Evolutionary conservation across 345 rosid species (phyloP), one percentile per base, ranked within the genome.

Genomic region (Sonneratia alba): DNA sequence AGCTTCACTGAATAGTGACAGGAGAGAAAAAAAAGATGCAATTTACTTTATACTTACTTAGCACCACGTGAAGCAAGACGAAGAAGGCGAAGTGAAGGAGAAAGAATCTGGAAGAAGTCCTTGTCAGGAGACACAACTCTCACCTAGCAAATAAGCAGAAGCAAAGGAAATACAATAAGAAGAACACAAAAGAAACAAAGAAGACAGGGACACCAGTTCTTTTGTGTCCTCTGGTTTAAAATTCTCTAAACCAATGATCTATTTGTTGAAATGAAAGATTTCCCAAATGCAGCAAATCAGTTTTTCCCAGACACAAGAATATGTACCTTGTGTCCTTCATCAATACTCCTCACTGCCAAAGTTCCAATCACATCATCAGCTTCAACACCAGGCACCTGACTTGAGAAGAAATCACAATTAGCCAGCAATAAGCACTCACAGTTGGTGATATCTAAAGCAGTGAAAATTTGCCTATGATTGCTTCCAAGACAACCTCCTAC

Each of bases 281-380:
- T 70, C 16, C 32, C 43, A 12, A 45, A 42, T 42, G 55, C 48
- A 67, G 19, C 37, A 40, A 37, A 3, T 6, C 47, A 42, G 10
- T 40, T 38, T 68, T 40, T 19, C 36, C 8, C 19, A 45, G 55
- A 24, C 19, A 7, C 7, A 22, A 57, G 36, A 70, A 56, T 57
- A 45, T 43, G 73, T 80, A 95, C 96, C 93, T 87, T 92, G 77
- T 80, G 90, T 55, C 99, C 97, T 48, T 80, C 86, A 71, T 82
- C 88, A 69, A 92, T 87, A 86, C 96, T 92, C 82, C 90, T 91
- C 48, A 75, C 69, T 70, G 97, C 97, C 86, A 95, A 77, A 32
- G 99, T 92, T 72, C 99, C 99, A 75, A 95, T 90, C 71, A 95
- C 99, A 74, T 95, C 99, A 77, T 92, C 97, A 66, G 99, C 99